Conservation (phyloP, 1,139 yeast species). For the Magnusiomyces clavatus region DNA sequence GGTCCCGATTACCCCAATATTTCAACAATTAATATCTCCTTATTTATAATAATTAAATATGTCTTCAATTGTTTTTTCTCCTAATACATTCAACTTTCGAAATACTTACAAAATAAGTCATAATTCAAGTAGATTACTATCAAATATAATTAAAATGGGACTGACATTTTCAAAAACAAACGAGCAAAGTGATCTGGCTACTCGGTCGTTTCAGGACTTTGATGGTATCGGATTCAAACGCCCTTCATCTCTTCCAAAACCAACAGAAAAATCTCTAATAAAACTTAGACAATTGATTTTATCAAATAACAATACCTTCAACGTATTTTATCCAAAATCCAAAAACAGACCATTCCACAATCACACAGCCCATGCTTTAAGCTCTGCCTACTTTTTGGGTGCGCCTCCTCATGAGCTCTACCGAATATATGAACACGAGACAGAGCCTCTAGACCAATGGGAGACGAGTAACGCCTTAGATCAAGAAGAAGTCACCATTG, state of each 20-base stretch:
- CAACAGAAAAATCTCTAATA: slow-evolving; percentile 17
- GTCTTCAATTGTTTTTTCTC: no score
- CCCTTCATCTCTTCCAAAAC: slow-evolving; percentile 16
- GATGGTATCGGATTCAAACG: slow-evolving; percentile 16
- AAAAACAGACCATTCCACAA: slow-evolving; percentile 26
- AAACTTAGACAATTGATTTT: slow-evolving; percentile 24
- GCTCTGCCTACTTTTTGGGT: slow-evolving; percentile 22
- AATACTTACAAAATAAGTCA: no score
- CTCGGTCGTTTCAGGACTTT: slow-evolving; percentile 5
- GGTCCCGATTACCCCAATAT: no score
- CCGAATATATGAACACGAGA: slow-evolving; percentile 17
- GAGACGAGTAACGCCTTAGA: slow-evolving; percentile 21
- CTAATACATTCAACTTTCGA: no score
- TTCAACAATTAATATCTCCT: no score
- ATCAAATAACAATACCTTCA: slow-evolving; percentile 28
- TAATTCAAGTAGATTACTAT: no score
- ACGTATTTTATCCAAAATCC: slow-evolving; percentile 23
- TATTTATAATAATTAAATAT: no score
- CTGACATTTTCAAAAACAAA: no score
- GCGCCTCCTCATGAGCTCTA: slow-evolving; percentile 18
- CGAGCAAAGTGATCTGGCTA: no score
- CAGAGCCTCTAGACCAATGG: slow-evolving; percentile 16
- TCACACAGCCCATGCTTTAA: slow-evolving; percentile 26
- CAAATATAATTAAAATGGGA: no score
- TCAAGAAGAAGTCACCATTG: slow-evolving; percentile 29